These are phyloP conservation scores for Aspergillus viridinutans DNA, from an alignment of 2,329 filamentous ascomycete genomes.

Conservation along the genomic window DNA sequence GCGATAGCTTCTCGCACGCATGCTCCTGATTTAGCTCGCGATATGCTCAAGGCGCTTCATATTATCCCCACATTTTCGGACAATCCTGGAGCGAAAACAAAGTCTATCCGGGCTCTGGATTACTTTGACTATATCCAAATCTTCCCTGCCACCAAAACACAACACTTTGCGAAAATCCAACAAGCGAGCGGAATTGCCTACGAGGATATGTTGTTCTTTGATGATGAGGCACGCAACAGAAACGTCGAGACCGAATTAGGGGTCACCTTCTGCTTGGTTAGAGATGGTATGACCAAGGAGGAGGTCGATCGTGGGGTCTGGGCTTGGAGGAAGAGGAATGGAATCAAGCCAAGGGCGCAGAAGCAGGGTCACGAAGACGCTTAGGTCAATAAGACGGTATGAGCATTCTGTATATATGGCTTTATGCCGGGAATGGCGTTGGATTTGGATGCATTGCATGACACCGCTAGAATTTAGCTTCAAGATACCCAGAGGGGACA, in stretches of 20 bases:
- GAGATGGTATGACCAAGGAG: conserved; percentile 69
- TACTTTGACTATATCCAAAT: conserved; percentile 59
- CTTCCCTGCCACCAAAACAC: conserved; percentile 74
- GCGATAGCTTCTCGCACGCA: conserved; percentile 77
- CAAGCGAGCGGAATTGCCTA: conserved; percentile 67
- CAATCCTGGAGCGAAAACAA: conserved; percentile 38
- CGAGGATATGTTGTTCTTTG: conserved; percentile 91
- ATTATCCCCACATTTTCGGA: conserved; percentile 46
- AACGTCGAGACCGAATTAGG: conserved; percentile 73
- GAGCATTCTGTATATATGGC: conserved; percentile 1
- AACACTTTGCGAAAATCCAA: conserved; percentile 73
- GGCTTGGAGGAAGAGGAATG: conserved; percentile 73
- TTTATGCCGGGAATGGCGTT: neutral
- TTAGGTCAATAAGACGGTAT: neutral
- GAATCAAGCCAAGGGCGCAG: conserved; percentile 34
- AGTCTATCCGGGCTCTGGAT: conserved; percentile 48
- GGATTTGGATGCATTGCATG: neutral
- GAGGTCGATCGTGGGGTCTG: conserved; percentile 76
- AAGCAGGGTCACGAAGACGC: conserved; percentile 8
- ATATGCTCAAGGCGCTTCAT: conserved; percentile 73
- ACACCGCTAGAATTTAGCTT: neutral
- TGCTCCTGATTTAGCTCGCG: conserved; percentile 72
- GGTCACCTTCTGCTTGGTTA: conserved; percentile 77
- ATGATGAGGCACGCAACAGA: conserved; percentile 81
- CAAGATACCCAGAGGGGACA: conserved; percentile 12